phyloP scores from a whole-genome alignment of 2,329 filamentous ascomycete species.

The Trichophyton benhamiae region DNA sequence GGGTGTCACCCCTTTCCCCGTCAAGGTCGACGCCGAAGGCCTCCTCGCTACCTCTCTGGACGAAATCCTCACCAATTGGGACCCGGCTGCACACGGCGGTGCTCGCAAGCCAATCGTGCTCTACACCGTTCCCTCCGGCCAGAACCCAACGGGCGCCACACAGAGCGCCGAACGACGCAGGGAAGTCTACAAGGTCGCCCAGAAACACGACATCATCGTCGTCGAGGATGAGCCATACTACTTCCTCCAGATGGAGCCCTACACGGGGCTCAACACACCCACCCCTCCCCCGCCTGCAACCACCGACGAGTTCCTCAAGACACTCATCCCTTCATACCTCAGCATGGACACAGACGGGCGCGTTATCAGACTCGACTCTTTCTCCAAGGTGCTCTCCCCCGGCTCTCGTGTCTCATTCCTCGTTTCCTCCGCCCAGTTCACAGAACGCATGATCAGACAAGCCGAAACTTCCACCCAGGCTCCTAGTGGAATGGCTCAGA shows the following conservation, averaged over 20 bases:
- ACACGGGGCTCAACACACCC: slow-evolving; percentile 44
- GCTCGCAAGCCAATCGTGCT: slow-evolving; percentile 54
- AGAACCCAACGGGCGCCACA: slow-evolving; percentile 84
- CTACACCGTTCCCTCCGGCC: slow-evolving; percentile 66
- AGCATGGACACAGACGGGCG: slow-evolving; percentile 76
- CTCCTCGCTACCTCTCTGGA: slow-evolving; percentile 52
- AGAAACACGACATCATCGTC: slow-evolving; percentile 76
- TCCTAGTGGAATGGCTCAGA: slow-evolving; percentile 71
- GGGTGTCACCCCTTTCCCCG: slow-evolving; percentile 47
- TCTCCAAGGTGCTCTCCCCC: slow-evolving; percentile 81
- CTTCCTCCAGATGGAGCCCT: slow-evolving; percentile 73
- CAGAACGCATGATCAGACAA: slow-evolving; percentile 71
- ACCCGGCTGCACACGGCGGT: slow-evolving; percentile 39
- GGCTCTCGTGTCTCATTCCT: slow-evolving; percentile 79
- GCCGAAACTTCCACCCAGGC: slow-evolving; percentile 76
- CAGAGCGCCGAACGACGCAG: slow-evolving; percentile 55
- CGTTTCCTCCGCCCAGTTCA: slow-evolving; percentile 70
- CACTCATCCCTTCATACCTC: slow-evolving; percentile 62
- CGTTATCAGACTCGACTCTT: slow-evolving; percentile 81
- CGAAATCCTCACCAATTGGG: slow-evolving; percentile 53
- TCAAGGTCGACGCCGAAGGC: slow-evolving; percentile 56
- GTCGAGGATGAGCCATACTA: slow-evolving; percentile 93
- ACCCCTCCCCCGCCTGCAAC: slow-evolving; percentile 45
- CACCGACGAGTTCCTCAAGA: slow-evolving; percentile 60
- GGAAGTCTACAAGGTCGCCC: slow-evolving; percentile 63